These are phyloP conservation scores for Plasmopara halstedii DNA, from an alignment of 352 stramenopile genomes.

Conservation along the genomic window DNA sequence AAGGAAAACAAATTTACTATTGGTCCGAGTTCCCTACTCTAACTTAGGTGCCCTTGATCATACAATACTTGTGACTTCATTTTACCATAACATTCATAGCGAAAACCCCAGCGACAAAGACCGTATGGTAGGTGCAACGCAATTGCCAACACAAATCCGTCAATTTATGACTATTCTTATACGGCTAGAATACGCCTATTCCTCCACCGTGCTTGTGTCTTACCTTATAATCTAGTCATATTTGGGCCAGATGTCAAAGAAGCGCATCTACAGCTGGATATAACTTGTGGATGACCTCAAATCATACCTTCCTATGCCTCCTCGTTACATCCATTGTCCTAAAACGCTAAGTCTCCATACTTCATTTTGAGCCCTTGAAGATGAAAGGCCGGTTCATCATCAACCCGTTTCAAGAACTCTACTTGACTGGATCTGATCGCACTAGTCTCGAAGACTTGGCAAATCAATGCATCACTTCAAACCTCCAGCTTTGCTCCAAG, in stretches of 20 bases:
- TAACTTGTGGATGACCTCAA: too few relatives aligned
- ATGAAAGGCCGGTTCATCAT: constrained; percentile 26
- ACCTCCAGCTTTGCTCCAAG: constrained; percentile 11
- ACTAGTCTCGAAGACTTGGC: constrained; percentile 12
- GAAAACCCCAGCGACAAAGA: not conserved
- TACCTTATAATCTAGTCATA: not conserved
- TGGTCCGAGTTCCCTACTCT: too few relatives aligned
- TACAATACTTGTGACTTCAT: not conserved
- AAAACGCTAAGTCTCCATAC: not conserved
- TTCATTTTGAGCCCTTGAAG: not conserved
- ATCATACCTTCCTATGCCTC: not conserved
- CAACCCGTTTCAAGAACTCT: constrained; percentile 18
- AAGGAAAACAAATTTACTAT: too few relatives aligned
- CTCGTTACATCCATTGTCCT: constrained; percentile 9
- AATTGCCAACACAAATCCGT: not conserved
- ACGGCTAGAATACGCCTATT: not conserved
- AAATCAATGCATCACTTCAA: constrained; percentile 17
- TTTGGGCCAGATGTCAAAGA: not conserved
- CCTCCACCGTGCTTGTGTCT: not conserved
- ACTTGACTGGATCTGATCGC: constrained; percentile 4
- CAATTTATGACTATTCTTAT: not conserved
- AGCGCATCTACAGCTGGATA: not conserved
- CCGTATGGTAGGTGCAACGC: not conserved
- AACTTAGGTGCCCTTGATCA: not conserved
- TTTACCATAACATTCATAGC: too few relatives aligned